phyloP scores from a whole-genome alignment of 208 protist genomes.

The Zelonia costaricensis region DNA sequence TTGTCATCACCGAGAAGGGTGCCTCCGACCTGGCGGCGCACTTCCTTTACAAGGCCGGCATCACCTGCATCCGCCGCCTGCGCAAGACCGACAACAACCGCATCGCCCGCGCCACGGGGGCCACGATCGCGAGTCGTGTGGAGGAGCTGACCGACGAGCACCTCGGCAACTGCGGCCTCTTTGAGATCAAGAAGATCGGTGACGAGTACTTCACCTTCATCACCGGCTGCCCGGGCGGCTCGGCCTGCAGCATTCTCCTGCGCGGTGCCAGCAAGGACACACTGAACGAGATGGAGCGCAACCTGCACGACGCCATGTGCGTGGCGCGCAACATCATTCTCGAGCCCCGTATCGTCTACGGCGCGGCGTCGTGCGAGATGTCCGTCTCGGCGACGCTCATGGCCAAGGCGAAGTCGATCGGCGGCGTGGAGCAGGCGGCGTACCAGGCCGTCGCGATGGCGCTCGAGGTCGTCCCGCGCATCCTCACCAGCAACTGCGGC shows the following conservation, averaged over 20 bases:
- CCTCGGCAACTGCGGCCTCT: constrained; percentile 98
- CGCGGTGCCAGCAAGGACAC: constrained; percentile 99
- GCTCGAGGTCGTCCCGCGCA: constrained; percentile 97
- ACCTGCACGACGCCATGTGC: constrained; percentile 99
- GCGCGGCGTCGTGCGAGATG: constrained; percentile 99
- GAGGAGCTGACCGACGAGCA: constrained; percentile 98
- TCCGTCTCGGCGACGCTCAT: constrained; percentile 92
- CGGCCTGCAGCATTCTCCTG: constrained; percentile 99
- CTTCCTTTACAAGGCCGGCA: constrained; percentile 97
- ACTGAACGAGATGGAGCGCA: constrained; percentile 99
- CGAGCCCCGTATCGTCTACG: constrained; percentile 97
- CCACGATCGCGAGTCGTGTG: constrained; percentile 97
- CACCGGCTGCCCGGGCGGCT: constrained; percentile 97
- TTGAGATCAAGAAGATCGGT: constrained; percentile 99
- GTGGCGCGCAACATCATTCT: constrained; percentile 98
- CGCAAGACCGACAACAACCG: constrained; percentile 99
- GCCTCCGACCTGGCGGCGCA: constrained; percentile 99
- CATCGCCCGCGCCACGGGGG: constrained; percentile 97
- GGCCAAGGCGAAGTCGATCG: constrained; percentile 94
- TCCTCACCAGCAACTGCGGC: constrained; percentile 99
- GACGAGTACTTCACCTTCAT: constrained; percentile 99
- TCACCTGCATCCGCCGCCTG: constrained; percentile 98
- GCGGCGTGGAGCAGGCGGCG: constrained; percentile 96
- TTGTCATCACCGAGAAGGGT: constrained; percentile 99
- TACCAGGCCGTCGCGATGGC: constrained; percentile 97